Evolutionary conservation across 495 filamentous ascomycete genomes (phyloP).

Genomic region (Cudoniella acicularis): DNA sequence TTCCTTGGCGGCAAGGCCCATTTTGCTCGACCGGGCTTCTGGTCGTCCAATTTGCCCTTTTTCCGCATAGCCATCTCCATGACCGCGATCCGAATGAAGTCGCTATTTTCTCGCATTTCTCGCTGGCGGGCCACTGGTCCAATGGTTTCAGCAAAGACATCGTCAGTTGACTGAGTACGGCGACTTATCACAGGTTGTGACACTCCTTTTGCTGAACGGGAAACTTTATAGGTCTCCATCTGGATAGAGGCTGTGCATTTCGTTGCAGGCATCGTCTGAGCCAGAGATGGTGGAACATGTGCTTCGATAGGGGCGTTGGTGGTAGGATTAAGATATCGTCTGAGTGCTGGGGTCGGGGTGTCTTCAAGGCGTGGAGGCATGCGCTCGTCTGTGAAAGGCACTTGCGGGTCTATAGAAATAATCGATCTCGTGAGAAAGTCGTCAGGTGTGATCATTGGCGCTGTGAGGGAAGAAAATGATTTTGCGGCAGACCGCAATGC

Average conservation of each 20-base stretch:
- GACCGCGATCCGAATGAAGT: constrained; percentile 91
- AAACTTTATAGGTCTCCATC: constrained; percentile 75
- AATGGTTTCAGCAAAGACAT: constrained; percentile 17
- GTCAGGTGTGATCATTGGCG: constrained; percentile 73
- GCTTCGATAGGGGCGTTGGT: constrained; percentile 64
- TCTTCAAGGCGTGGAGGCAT: constrained; percentile 73
- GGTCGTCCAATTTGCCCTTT: constrained; percentile 82
- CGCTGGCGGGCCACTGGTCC: constrained; percentile 64
- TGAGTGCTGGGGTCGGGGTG: constrained; percentile 78
- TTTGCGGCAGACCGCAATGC: constrained; percentile 82
- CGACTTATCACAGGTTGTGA: constrained; percentile 29
- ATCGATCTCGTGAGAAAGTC: constrained; percentile 87
- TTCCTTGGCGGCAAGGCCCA: constrained; percentile 87
- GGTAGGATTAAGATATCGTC: constrained; percentile 88
- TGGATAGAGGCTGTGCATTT: constrained; percentile 75
- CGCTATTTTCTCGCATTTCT: constrained; percentile 86
- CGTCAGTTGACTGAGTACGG: constrained; percentile 24
- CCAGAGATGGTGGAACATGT: constrained; percentile 37
- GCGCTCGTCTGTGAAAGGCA: constrained; percentile 81
- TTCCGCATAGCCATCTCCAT: constrained; percentile 97
- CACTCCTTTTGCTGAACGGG: constrained; percentile 39
- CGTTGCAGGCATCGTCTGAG: constrained; percentile 28
- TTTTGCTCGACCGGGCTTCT: constrained; percentile 74
- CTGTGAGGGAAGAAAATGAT: constrained; percentile 72
- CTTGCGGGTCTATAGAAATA: constrained; percentile 65